These are phyloP conservation scores for Cryptococcus wingfieldii DNA, from an alignment of 1,284 basidiomycete species.

Conservation along the genomic window DNA sequence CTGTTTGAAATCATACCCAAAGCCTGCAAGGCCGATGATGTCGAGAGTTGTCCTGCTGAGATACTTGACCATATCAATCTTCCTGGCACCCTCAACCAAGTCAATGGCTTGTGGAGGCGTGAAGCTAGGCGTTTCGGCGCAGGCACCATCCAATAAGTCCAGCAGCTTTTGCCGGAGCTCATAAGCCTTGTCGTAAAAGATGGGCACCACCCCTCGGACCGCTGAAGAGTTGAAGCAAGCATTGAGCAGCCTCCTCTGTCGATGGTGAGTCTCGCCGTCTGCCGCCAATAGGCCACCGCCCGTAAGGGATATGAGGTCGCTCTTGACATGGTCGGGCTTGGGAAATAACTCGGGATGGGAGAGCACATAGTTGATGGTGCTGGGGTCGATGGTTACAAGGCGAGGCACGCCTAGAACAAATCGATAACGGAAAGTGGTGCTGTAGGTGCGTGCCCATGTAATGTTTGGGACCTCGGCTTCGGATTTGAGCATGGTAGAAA, in stretches of 20 bases:
- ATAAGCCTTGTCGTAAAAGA: slow-evolving; percentile 61
- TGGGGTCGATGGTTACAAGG: slow-evolving; percentile 59
- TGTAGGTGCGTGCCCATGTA: slow-evolving; percentile 20
- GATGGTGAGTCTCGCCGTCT: slow-evolving; percentile 53
- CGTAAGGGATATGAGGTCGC: slow-evolving; percentile 52
- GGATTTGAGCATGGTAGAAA: slow-evolving; percentile 12
- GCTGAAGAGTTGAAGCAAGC: slow-evolving; percentile 41
- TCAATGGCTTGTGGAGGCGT: slow-evolving; percentile 20
- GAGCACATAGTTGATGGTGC: slow-evolving; percentile 60
- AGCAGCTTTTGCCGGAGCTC: slow-evolving; percentile 51
- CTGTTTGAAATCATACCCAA: slow-evolving; percentile 59
- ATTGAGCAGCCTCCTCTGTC: slow-evolving; percentile 52
- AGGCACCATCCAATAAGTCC: slow-evolving; percentile 14
- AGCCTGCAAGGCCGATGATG: slow-evolving; percentile 68
- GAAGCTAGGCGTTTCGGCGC: slow-evolving; percentile 10
- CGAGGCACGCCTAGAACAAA: slow-evolving; percentile 32
- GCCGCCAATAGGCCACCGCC: slow-evolving; percentile 44
- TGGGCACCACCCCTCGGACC: slow-evolving; percentile 46
- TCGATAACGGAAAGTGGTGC: slow-evolving; percentile 19
- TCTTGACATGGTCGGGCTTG: slow-evolving; percentile 61
- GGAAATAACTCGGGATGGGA: slow-evolving; percentile 60
- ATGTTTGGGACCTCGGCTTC: slow-evolving; percentile 12
- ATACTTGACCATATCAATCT: slow-evolving; percentile 61
- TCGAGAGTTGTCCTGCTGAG: slow-evolving; percentile 64
- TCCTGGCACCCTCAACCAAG: slow-evolving; percentile 16